Evolutionary conservation across 177 flowering plant genomes (phyloP).

Genomic region (Vitis hybrid): DNA sequence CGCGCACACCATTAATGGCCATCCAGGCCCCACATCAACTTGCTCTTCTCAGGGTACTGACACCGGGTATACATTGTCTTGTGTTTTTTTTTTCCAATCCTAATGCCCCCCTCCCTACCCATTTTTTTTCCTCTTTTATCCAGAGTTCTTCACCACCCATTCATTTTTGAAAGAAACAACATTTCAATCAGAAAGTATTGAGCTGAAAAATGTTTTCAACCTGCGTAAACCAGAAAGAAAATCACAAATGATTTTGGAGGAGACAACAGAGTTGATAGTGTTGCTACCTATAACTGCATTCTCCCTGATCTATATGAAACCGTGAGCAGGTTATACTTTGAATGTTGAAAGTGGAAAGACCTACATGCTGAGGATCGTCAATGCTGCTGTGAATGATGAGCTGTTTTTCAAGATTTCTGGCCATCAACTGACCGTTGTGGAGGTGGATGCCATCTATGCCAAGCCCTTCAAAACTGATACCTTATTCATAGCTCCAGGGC

Average conservation of each 20-base stretch:
- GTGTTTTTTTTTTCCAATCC: not conserved
- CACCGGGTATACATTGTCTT: not conserved
- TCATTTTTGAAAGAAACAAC: no score
- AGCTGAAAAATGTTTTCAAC: no score
- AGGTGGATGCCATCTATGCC: slow-evolving; percentile 43
- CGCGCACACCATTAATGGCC: slow-evolving; percentile 54
- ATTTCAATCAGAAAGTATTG: no score
- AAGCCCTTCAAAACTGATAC: slow-evolving; percentile 45
- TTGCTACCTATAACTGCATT: no score
- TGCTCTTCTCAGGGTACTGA: slow-evolving; percentile 39
- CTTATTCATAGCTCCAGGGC: slow-evolving; percentile 46
- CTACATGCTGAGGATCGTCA: slow-evolving; percentile 41
- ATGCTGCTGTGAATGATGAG: slow-evolving; percentile 51
- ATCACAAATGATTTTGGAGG: no score
- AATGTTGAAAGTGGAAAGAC: slow-evolving; percentile 43
- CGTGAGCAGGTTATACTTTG: slow-evolving; percentile 26
- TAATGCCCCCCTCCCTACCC: no score
- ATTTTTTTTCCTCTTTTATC: no score
- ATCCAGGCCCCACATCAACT: slow-evolving; percentile 36
- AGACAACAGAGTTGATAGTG: no score
- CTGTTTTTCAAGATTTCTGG: slow-evolving; percentile 48
- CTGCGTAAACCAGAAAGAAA: no score
- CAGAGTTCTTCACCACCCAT: no score
- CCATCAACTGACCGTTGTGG: slow-evolving; percentile 41
- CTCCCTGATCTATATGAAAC: no score